Conservation (phyloP, 805 yeast species). For the Saccharomyces kudriavzevii region DNA sequence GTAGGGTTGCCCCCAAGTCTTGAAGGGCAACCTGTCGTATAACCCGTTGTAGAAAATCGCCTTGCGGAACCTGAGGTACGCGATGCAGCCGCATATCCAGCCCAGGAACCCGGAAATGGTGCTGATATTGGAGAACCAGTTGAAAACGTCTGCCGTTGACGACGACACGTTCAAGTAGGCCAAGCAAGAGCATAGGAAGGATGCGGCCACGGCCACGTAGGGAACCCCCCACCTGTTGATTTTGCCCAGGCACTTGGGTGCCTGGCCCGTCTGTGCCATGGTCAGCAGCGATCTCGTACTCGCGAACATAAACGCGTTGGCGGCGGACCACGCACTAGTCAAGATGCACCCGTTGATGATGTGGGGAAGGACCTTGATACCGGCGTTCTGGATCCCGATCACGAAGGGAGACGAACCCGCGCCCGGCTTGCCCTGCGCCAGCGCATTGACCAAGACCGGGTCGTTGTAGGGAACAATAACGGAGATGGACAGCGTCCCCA, state of each 20-base stretch:
- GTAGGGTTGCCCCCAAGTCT: constrained; percentile 47
- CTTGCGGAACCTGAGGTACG: constrained; percentile 56
- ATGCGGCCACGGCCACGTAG: constrained; percentile 25
- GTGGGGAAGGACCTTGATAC: constrained; percentile 51
- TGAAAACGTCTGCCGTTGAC: constrained; percentile 46
- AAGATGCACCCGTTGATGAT: constrained; percentile 55
- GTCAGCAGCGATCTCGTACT: constrained; percentile 42
- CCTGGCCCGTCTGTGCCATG: constrained; percentile 41
- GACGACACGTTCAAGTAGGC: constrained; percentile 49
- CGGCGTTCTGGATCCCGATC: constrained; percentile 55
- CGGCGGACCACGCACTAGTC: constrained; percentile 47
- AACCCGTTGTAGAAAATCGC: constrained; percentile 49
- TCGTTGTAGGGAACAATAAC: constrained; percentile 51
- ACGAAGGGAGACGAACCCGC: constrained; percentile 64
- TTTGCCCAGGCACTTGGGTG: constrained; percentile 41
- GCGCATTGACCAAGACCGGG: constrained; percentile 38
- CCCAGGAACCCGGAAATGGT: constrained; percentile 61
- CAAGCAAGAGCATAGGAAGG: constrained; percentile 33
- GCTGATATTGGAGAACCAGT: constrained; percentile 58
- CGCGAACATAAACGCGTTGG: constrained; percentile 46
- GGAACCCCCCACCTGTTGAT: constrained; percentile 53
- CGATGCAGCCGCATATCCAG: constrained; percentile 47
- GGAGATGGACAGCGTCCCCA: constrained; percentile 50
- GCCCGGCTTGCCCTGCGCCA: constrained; percentile 44
- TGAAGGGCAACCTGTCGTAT: constrained; percentile 50